Evolutionary conservation across 1,284 basidiomycete species (phyloP).

Genomic region (Malassezia sp.): DNA sequence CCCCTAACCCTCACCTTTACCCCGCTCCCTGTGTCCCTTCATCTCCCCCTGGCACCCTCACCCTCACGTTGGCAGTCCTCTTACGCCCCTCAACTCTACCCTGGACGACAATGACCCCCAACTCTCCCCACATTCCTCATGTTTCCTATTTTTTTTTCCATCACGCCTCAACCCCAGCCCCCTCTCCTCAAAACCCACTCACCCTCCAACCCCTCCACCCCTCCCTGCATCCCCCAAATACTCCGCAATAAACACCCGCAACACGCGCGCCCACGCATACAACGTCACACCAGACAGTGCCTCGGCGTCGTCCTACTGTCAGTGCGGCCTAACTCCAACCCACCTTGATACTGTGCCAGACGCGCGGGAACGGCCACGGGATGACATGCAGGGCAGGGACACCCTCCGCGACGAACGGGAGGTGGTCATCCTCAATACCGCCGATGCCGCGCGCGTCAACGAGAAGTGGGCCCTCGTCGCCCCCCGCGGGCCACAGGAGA

Average conservation of each 20-base stretch:
- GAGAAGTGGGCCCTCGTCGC: neutral
- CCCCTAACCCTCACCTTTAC: too few species aligned
- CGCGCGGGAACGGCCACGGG: conserved; percentile 71
- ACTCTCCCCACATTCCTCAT: too few species aligned
- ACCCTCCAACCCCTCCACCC: too few species aligned
- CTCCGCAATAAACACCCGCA: conserved; percentile 77
- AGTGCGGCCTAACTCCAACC: too few species aligned
- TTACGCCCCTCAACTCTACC: too few species aligned
- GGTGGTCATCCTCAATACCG: conserved; percentile 83
- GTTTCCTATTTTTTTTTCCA: too few species aligned
- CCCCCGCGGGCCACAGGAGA: conserved; percentile 20
- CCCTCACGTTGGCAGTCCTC: too few species aligned
- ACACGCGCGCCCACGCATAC: conserved; percentile 67
- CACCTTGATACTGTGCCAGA: conserved; percentile 85
- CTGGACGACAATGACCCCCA: too few species aligned
- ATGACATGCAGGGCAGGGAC: conserved; percentile 87
- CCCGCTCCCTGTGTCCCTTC: too few species aligned
- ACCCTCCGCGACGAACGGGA: conserved; percentile 73
- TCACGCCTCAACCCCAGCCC: too few species aligned
- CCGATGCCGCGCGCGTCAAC: conserved; percentile 47
- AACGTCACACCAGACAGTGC: conserved; percentile 77
- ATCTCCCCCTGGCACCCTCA: too few species aligned
- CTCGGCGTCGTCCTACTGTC: conserved; percentile 79
- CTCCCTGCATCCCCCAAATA: conserved; percentile 77
- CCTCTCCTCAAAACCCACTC: too few species aligned